Conservation (phyloP, 768 basidiomycete genomes). For the Kockovaella imperatae region DNA sequence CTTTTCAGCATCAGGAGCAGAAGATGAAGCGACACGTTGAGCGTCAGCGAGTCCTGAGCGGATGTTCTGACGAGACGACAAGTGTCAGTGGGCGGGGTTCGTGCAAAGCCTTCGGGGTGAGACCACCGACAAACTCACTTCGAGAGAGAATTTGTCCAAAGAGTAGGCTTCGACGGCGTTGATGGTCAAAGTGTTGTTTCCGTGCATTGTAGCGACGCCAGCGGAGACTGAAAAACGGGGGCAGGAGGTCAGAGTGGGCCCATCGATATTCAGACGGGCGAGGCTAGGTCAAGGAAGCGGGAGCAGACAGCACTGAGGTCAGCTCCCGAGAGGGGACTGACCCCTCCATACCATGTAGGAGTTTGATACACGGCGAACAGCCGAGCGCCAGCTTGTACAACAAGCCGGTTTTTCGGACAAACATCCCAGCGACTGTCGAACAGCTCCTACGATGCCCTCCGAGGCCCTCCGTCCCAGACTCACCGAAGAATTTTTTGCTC, state of each 20-base stretch:
- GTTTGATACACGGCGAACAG: no score
- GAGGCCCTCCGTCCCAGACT: conserved; percentile 41
- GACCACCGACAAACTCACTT: conserved; percentile 53
- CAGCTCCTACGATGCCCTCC: not conserved
- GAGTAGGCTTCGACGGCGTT: conserved; percentile 96
- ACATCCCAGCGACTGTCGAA: no score
- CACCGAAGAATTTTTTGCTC: conserved; percentile 96
- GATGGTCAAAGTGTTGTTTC: conserved; percentile 91
- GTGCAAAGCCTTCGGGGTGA: not conserved
- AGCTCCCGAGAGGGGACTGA: no score
- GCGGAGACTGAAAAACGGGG: conserved; percentile 61
- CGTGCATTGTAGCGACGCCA: conserved; percentile 96
- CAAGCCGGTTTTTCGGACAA: no score
- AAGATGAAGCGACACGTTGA: conserved; percentile 66
- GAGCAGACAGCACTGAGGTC: no score
- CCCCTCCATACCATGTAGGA: no score
- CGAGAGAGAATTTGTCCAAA: conserved; percentile 77
- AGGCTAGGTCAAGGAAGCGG: no score
- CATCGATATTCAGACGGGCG: no score
- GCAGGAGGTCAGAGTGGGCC: not conserved
- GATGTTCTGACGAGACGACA: conserved; percentile 57
- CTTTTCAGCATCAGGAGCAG: conserved; percentile 87
- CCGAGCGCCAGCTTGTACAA: no score
- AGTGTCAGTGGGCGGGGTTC: not conserved
- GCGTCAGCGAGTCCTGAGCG: conserved; percentile 85